These are phyloP conservation scores for Jamesozyma rosinii DNA, from an alignment of 805 yeast genomes.

Conservation along the genomic window DNA sequence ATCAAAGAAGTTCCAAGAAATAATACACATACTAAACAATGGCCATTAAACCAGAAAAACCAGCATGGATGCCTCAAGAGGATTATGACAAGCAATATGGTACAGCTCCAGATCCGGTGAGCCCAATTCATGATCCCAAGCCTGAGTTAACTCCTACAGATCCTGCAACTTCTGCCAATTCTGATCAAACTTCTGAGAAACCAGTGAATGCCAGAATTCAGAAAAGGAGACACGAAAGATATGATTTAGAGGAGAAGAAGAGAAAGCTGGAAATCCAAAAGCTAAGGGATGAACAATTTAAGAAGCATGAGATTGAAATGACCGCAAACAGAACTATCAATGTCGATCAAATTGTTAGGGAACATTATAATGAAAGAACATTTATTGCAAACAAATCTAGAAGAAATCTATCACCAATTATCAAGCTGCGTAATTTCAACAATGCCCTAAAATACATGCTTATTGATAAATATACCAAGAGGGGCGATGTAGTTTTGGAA, in stretches of 20 bases:
- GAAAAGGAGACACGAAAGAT: conserved; percentile 25
- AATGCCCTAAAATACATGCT: conserved; percentile 84
- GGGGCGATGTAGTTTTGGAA: conserved; percentile 59
- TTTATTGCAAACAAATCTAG: conserved; percentile 50
- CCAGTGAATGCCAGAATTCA: conserved; percentile 13
- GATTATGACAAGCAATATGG: conserved; percentile 29
- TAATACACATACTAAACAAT: no score
- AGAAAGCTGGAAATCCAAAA: conserved; percentile 27
- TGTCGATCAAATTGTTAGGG: conserved; percentile 61
- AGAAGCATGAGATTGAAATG: conserved; percentile 29
- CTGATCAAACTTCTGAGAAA: not conserved
- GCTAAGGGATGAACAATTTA: conserved; percentile 29
- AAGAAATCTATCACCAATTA: conserved; percentile 73
- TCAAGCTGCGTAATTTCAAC: conserved; percentile 79
- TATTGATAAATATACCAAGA: conserved; percentile 56
- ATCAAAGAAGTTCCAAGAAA: no score
- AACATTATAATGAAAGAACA: conserved; percentile 81
- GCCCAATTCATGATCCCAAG: not conserved
- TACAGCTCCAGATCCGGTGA: not conserved
- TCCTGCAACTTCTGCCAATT: not conserved
- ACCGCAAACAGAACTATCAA: conserved; percentile 32
- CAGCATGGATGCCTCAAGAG: conserved; percentile 33
- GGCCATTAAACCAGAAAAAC: conserved; percentile 25
- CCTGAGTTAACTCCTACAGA: not conserved
- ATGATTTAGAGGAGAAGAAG: conserved; percentile 27